Conservation (phyloP, 169 alveolate species). For the Babesia bigemina region DNA sequence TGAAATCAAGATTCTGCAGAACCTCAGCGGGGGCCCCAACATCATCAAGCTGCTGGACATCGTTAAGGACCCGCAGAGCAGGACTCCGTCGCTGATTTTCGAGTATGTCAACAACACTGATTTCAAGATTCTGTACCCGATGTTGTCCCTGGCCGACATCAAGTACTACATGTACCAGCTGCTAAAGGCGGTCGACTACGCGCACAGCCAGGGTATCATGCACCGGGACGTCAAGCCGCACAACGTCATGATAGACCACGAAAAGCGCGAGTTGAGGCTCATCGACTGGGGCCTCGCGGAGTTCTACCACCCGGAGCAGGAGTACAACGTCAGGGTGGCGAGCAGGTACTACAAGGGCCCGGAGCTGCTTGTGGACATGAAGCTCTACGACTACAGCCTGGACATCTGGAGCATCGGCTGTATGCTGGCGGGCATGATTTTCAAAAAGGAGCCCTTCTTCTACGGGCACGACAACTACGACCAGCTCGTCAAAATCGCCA, state of each 20-base stretch:
- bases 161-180: constrained; percentile 93
- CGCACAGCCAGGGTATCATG: constrained; percentile 98
- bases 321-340: constrained; percentile 97
- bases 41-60: constrained; percentile 91
- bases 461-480: constrained; percentile 94
- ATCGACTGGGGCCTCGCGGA: constrained; percentile 99
- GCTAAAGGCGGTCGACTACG: constrained; percentile 93
- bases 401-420: constrained; percentile 99
- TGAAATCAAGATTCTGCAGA: constrained; percentile 94
- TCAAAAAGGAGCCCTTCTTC: constrained; percentile 85
- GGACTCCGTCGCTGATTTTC: constrained; percentile 92
- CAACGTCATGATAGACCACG: constrained; percentile 95
- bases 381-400: constrained; percentile 94
- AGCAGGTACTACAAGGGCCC: constrained; percentile 99
- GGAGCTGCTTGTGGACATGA: constrained; percentile 94
- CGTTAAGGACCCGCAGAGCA: constrained; percentile 95
- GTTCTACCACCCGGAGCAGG: constrained; percentile 97
- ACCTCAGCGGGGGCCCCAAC: constrained; percentile 94
- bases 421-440: constrained; percentile 94
- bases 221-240: constrained; percentile 97
- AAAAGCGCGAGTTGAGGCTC: constrained; percentile 86
- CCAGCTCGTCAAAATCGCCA: constrained; percentile 96
- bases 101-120: constrained; percentile 90
- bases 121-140: constrained; percentile 92
- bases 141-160: constrained; percentile 91